Evolutionary conservation across 202 grass and related monocot genomes (phyloP).

Genomic region (Setaria italica): DNA sequence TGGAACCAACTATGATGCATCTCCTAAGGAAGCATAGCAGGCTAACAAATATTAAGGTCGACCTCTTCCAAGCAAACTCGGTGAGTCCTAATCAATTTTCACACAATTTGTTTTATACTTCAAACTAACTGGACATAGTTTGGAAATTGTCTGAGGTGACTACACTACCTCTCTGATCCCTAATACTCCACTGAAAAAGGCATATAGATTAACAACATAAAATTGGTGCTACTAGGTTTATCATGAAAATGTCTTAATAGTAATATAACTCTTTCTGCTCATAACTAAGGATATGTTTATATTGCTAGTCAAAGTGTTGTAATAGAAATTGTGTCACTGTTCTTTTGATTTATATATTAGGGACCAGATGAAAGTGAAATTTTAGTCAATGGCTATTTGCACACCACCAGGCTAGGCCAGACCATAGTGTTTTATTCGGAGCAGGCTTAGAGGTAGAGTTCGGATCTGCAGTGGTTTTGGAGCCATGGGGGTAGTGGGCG

Average conservation of each 20-base stretch:
- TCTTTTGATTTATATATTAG: neutral
- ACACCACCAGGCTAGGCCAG: too few species aligned
- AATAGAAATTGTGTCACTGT: neutral
- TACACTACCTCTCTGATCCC: neutral
- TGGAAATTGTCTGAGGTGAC: neutral
- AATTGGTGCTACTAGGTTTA: neutral
- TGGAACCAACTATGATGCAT: neutral
- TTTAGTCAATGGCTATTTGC: neutral
- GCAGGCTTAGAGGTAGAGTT: too few species aligned
- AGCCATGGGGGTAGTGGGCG: too few species aligned
- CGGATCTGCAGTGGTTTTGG: too few species aligned
- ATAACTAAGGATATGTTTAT: neutral
- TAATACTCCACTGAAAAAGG: neutral
- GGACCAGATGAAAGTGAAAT: neutral
- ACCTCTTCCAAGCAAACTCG: neutral
- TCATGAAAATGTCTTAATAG: neutral
- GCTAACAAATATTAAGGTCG: slow-evolving; percentile 23
- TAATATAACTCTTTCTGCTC: neutral
- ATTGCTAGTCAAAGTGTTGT: neutral
- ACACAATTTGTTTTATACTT: neutral
- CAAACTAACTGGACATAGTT: neutral
- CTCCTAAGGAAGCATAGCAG: neutral
- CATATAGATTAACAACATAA: neutral
- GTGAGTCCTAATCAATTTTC: neutral
- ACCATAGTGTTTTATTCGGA: too few species aligned